These are phyloP conservation scores for Mytilinidion resinicola DNA, from an alignment of 495 filamentous ascomycete species.

Conservation along the genomic window DNA sequence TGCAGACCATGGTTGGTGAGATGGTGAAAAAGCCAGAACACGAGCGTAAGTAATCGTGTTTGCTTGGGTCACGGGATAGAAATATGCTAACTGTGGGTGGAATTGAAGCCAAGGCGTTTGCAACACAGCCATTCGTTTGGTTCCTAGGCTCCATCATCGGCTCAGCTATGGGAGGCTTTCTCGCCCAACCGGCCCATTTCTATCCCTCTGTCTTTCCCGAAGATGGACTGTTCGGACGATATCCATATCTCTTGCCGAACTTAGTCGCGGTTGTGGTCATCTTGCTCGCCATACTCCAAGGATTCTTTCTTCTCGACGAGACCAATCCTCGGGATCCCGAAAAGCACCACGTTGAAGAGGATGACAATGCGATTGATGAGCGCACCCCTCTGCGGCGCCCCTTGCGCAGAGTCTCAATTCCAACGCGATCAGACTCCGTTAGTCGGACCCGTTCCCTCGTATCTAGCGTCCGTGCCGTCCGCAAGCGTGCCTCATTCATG, in stretches of 20 bases:
- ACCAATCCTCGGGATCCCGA: conserved; percentile 11
- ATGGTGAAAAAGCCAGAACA: conserved; percentile 27
- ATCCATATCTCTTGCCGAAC: conserved; percentile 28
- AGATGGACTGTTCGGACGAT: conserved; percentile 21
- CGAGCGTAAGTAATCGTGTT: conserved; percentile 22
- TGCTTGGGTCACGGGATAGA: neutral
- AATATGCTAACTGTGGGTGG: neutral
- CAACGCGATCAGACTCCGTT: too few relatives aligned
- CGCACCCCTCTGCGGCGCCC: conserved; percentile 11
- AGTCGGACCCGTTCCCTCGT: neutral
- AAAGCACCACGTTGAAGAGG: conserved; percentile 1
- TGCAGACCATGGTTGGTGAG: conserved; percentile 29
- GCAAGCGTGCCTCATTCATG: conserved; percentile 15
- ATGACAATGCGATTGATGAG: conserved; percentile 10
- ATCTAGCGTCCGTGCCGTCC: conserved; percentile 5
- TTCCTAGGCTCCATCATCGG: conserved; percentile 27
- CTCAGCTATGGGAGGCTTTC: conserved; percentile 27
- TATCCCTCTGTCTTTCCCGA: conserved; percentile 19
- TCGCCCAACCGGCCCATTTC: conserved; percentile 25
- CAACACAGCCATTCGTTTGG: conserved; percentile 29
- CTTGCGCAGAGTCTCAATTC: too few relatives aligned
- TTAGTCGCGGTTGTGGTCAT: conserved; percentile 20
- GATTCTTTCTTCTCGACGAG: conserved; percentile 26
- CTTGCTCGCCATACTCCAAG: conserved; percentile 24
- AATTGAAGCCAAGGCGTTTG: conserved; percentile 21